A percentile compares a stretch with the other conserved stretches of the same genome.
Conservation (phyloP, 1,284 basidiomycete species). For the Leccinum subrobustum region DNA sequence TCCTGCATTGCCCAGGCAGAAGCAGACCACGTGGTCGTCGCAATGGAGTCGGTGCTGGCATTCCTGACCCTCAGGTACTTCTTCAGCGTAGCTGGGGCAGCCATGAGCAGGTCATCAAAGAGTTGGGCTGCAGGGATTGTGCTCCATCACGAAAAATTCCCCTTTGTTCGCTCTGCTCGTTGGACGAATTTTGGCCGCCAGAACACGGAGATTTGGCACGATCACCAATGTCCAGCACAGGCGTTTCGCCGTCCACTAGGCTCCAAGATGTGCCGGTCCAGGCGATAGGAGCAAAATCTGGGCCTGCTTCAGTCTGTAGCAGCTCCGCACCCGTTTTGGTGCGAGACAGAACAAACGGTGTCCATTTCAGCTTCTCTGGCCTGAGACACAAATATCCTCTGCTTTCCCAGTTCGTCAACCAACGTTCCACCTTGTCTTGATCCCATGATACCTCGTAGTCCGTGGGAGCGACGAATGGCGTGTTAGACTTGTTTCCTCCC, state of each 20-base stretch:
- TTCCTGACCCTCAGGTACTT: constrained; percentile 17
- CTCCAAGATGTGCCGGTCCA: constrained; percentile 24
- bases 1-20: constrained; percentile 19
- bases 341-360: constrained; percentile 81
- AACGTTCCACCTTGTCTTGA: constrained; percentile 62
- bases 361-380: constrained; percentile 92
- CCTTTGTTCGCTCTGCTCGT: constrained; percentile 20
- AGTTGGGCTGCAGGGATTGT: constrained; percentile 32
- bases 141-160: constrained; percentile 2
- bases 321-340: constrained; percentile 44
- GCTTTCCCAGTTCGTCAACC: constrained; percentile 68
- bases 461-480: constrained; percentile 65
- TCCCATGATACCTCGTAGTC: constrained; percentile 82
- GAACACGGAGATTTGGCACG: constrained; percentile 21
- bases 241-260: constrained; percentile 26
- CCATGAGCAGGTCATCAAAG: constrained; percentile 31
- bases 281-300: constrained; percentile 19
- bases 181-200: constrained; percentile 8
- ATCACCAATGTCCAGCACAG: constrained; percentile 22
- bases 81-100: constrained; percentile 10
- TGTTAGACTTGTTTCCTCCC: constrained; percentile 39
- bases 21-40: constrained; percentile 16
- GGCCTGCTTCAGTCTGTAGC: constrained; percentile 29
- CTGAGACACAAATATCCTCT: constrained; percentile 83
- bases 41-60: constrained; percentile 15